Evolutionary conservation across 2,329 filamentous ascomycete species (phyloP), one percentile per base, ranked within the genome.

Genomic region (Aspergillus brasiliensis): DNA sequence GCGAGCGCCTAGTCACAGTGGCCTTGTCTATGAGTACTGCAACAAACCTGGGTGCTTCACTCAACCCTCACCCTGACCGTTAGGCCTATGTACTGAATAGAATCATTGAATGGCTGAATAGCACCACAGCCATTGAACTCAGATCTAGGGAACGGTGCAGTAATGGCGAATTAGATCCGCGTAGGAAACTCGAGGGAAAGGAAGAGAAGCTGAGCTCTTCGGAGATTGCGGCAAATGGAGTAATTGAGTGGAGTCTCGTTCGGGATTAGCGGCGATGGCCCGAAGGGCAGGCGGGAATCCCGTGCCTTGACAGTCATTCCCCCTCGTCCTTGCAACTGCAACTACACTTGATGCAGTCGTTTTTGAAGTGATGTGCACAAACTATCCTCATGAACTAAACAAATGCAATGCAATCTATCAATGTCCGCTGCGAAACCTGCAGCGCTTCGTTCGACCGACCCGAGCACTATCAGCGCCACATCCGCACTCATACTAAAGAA

Each of bases 381-480:
- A 4, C 8, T 23, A 48, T 25, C 17, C 27, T 34, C 6, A 15
- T 11, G 6, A 11, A 6, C 13, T 3, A 23, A 25, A 5, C 11
- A 17, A 1, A 15, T 17, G 6, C 31, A 5, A 53, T 53, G 51
- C 51, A 53, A 27, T 17, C 31, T 13, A 13, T 13, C 31, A 25
- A 15, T 23, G 21, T 17, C 34, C 34, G 5, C 21, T 53, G 51
- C 34, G 51, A 42, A 21, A 21, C 34, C 8, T 53, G 51, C 51
- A 53, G 27, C 15, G 52, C 55, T 21, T 46, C 40, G 10, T 56
- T 56, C 31, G 42, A 25, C 11, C 53, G 53, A 48, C 53, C 40
- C 21, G 53, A 56, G 27, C 53, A 56, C 25, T 47, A 56, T 37
- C 25, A 56, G 40, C 53, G 53, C n/a, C 53, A 56, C 21, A 56